phyloP scores from a whole-genome alignment of 1,284 basidiomycete species.

The Microstroma glucosiphilum region DNA sequence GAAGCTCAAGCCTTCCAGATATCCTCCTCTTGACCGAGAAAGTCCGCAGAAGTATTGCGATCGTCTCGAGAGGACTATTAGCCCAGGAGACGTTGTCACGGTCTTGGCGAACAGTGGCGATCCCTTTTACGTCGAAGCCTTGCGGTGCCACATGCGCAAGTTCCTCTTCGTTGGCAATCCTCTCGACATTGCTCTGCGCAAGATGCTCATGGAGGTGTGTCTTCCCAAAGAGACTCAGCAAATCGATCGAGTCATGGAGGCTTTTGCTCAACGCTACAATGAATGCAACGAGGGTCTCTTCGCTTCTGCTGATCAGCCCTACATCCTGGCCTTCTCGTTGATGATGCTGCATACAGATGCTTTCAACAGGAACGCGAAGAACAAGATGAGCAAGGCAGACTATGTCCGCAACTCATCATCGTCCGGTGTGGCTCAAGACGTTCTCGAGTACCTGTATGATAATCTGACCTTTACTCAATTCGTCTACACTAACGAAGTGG shows the following conservation, averaged over 20 bases:
- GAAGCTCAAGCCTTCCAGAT: conserved; percentile 8
- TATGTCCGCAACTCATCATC: conserved; percentile 50
- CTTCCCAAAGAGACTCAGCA: conserved; percentile 95
- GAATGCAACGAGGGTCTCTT: conserved; percentile 80
- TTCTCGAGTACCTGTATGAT: conserved; percentile 93
- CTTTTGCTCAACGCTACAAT: conserved; percentile 79
- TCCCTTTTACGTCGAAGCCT: conserved; percentile 64
- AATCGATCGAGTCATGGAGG: conserved; percentile 94
- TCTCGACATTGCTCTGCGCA: conserved; percentile 84
- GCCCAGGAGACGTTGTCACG: conserved; percentile 30
- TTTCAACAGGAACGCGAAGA: conserved; percentile 95
- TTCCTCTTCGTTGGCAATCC: conserved; percentile 79
- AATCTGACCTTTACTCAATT: conserved; percentile 89
- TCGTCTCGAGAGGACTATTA: conserved; percentile 20
- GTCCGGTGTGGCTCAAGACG: conserved; percentile 75
- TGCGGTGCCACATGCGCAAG: conserved; percentile 66
- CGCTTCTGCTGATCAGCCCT: conserved; percentile 68
- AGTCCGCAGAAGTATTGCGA: conserved; percentile 29
- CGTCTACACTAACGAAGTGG: conserved; percentile 79
- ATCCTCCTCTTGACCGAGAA: conserved; percentile 11
- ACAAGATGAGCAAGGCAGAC: conserved; percentile 69
- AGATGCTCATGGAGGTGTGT: conserved; percentile 81
- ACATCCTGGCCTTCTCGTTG: conserved; percentile 92
- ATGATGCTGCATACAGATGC: conserved; percentile 98
- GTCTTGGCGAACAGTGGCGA: conserved; percentile 59